These are phyloP conservation scores for Trypanosoma lewisi DNA, from an alignment of 208 protist genomes.

Conservation along the genomic window DNA sequence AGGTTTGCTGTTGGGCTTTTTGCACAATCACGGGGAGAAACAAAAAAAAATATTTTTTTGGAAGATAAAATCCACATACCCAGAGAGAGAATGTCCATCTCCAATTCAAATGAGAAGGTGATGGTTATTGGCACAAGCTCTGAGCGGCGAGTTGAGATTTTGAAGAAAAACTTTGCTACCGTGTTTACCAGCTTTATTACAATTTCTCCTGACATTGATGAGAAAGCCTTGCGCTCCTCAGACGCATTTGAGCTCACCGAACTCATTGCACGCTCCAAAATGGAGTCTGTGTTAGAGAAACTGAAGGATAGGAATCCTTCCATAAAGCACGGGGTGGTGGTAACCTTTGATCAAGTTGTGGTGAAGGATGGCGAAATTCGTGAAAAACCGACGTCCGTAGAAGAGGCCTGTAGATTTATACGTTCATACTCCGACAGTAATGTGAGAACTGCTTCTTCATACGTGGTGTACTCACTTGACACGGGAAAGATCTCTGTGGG, in stretches of 20 bases:
- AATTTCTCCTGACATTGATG: slow-evolving; percentile 79
- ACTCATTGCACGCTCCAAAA: slow-evolving; percentile 37
- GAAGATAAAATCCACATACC: too few species aligned
- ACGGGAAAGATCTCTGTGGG: slow-evolving; percentile 23
- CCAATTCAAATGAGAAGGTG: slow-evolving; percentile 24
- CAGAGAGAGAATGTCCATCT: neutral
- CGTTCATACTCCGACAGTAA: slow-evolving; percentile 55
- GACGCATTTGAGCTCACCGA: slow-evolving; percentile 59
- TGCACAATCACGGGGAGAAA: too few species aligned
- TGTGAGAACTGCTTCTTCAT: slow-evolving; percentile 67
- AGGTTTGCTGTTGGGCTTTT: too few species aligned
- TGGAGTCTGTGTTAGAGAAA: slow-evolving; percentile 35
- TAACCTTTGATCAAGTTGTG: slow-evolving; percentile 85
- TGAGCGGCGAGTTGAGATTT: slow-evolving; percentile 33
- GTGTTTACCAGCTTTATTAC: slow-evolving; percentile 45
- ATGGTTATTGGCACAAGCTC: slow-evolving; percentile 85
- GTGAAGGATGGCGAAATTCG: slow-evolving; percentile 77
- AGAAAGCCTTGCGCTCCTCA: slow-evolving; percentile 53
- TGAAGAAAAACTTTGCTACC: slow-evolving; percentile 36
- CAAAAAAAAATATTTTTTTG: too few species aligned
- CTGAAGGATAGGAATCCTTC: slow-evolving; percentile 33
- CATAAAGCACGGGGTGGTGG: slow-evolving; percentile 25
- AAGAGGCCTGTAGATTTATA: slow-evolving; percentile 55
- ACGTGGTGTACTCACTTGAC: slow-evolving; percentile 43
- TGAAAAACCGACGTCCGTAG: slow-evolving; percentile 64